Conservation (phyloP, 2,329 filamentous ascomycete genomes). For the Paramyrothecium sp. region DNA sequence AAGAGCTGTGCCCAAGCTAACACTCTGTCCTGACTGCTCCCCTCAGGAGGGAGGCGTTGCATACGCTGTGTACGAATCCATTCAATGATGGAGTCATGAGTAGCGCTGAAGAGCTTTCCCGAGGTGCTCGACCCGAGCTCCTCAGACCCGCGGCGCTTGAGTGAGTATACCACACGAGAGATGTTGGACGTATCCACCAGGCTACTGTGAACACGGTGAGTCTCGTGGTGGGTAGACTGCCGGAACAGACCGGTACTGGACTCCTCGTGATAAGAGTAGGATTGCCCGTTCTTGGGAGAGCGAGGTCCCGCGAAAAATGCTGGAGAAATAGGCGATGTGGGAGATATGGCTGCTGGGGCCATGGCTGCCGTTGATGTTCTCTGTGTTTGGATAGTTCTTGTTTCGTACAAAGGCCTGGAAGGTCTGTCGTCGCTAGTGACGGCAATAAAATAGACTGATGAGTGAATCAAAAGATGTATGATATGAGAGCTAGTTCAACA, state of each 20-base stretch:
- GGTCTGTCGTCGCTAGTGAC: not conserved
- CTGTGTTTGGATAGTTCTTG: not conserved
- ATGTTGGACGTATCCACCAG: slow-evolving; percentile 21
- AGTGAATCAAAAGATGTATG: not conserved
- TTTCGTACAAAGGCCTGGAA: not conserved
- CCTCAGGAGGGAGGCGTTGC: slow-evolving; percentile 34
- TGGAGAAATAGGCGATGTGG: not conserved
- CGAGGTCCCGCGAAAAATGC: not conserved
- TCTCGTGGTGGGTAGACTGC: not conserved
- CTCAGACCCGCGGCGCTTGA: slow-evolving; percentile 24
- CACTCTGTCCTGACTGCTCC: slow-evolving; percentile 38
- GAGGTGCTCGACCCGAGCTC: slow-evolving; percentile 26
- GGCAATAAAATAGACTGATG: not conserved
- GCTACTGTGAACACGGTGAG: not conserved
- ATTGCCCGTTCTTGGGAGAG: not conserved
- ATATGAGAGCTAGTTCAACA: not conserved
- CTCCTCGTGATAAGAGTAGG: not conserved
- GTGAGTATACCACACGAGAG: slow-evolving; percentile 23
- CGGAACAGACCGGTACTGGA: not conserved
- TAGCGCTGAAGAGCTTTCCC: slow-evolving; percentile 21
- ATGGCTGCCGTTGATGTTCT: not conserved
- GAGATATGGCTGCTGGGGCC: not conserved
- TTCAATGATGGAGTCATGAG: slow-evolving; percentile 24
- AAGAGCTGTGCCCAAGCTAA: slow-evolving; percentile 36
- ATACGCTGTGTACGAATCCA: slow-evolving; percentile 36